Evolutionary conservation across 768 basidiomycete species (phyloP), one percentile per base, ranked within the genome.

Genomic region (Lanmaoa rubissima): DNA sequence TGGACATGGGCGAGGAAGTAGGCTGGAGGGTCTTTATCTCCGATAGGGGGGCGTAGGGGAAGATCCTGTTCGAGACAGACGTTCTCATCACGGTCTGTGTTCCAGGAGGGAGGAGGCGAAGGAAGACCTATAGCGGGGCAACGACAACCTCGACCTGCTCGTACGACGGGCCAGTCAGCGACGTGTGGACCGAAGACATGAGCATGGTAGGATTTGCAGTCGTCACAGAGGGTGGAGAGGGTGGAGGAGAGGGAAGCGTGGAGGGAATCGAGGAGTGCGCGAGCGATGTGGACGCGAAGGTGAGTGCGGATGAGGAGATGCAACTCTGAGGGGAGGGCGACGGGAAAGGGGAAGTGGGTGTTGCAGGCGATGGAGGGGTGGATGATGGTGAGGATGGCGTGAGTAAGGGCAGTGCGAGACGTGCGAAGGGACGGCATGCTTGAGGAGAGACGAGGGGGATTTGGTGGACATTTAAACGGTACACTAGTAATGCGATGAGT

Each of bases 101-200:
- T 61, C 55, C 51, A 44, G 21, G 64, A 51, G 10, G 57, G 48
- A 36, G 42, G 40, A 13, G 19, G 24, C 17, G 62, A 19, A 40
- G 58, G 45, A 47, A 61, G 57, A n/a, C 64, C 66, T 49, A 67
- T 61, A 41, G 66, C 62, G 41, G 64, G 54, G 63, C 82, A 84
- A n/a, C 71, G 70, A 62, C 83, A 84, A 16, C 78, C 74, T 2
- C 80, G 75, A 8, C 68, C 70, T 40, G 64, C 67, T 46, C 72
- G 75, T 52, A 81, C 78, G 53, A 80, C 77, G 43, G 79, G 78
- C 82, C 82, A 84, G 45, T 78, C 74, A 65, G 79, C 82, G 10
- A 83, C 71, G 57, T 79, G 76, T 32, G 72, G 71, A 1, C 82
- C 82, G 58, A 78, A 84, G 26, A 84, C 79, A 55, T 82, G 79